Evolutionary conservation across 345 rosid genomes (phyloP).

Genomic region (Conringia planisiliqua): DNA sequence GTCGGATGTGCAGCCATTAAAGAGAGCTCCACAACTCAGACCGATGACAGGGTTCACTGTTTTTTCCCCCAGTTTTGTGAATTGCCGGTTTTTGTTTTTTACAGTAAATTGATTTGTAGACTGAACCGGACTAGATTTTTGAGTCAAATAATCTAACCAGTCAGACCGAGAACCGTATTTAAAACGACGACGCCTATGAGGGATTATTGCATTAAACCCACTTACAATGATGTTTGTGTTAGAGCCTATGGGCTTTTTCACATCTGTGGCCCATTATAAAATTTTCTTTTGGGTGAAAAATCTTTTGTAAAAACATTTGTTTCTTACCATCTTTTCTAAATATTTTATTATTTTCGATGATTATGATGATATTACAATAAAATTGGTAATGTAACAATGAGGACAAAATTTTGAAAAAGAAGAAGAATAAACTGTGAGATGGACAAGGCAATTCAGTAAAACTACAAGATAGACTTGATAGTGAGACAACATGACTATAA

Average conservation of each 20-base stretch:
- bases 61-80: neutral
- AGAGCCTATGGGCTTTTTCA: neutral
- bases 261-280: neutral
- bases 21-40: neutral
- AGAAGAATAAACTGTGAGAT: neutral
- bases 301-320: neutral
- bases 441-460: neutral
- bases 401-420: neutral
- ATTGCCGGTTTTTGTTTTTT: neutral
- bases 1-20: constrained; percentile 27
- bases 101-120: neutral
- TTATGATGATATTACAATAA: neutral
- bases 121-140: constrained; percentile 16
- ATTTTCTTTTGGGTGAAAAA: neutral
- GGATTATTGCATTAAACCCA: neutral
- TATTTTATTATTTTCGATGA: too few species aligned
- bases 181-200: neutral
- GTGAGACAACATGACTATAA: neutral
- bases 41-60: neutral
- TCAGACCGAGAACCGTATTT: neutral
- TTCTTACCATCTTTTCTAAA: neutral
- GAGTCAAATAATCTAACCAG: neutral
- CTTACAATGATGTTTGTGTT: neutral
- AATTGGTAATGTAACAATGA: neutral
- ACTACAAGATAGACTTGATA: constrained; percentile 11